Evolutionary conservation across 2,329 filamentous ascomycete species (phyloP).

Genomic region (Mariannaea sp.): DNA sequence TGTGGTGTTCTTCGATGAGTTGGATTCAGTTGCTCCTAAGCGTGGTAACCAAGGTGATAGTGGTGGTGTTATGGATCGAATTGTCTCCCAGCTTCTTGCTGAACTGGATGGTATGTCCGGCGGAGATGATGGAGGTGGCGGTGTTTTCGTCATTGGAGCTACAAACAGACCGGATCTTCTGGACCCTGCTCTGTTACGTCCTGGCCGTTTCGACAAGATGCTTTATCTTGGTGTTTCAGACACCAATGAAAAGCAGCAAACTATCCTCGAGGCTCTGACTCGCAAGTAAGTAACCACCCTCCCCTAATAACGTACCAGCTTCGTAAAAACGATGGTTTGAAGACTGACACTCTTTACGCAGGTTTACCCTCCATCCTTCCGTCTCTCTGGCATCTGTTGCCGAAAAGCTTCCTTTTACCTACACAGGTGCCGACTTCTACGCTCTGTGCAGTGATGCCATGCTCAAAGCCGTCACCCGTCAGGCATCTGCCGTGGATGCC

Average conservation of each 20-base stretch:
- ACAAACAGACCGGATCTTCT: constrained; percentile 94
- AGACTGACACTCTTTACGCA: constrained; percentile 44
- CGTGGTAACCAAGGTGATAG: constrained; percentile 96
- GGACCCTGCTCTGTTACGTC: constrained; percentile 85
- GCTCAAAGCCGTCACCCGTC: constrained; percentile 96
- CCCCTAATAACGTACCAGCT: background rate
- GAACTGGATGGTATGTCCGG: constrained; percentile 98
- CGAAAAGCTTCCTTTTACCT: constrained; percentile 84
- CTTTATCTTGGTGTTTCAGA: constrained; percentile 95
- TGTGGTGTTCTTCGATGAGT: constrained; percentile 91
- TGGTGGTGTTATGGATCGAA: constrained; percentile 97
- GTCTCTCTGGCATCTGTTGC: constrained; percentile 78
- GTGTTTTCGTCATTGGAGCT: constrained; percentile 95
- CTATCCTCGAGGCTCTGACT: constrained; percentile 90
- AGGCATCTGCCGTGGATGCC: constrained; percentile 80
- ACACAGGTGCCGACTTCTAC: constrained; percentile 97
- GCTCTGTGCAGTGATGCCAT: constrained; percentile 97
- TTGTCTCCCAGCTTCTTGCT: constrained; percentile 91
- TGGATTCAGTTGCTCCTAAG: constrained; percentile 94
- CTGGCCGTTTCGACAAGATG: constrained; percentile 97
- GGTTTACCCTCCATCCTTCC: constrained; percentile 81
- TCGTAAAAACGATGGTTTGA: background rate
- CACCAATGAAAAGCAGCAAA: constrained; percentile 94
- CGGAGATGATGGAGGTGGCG: constrained; percentile 80
- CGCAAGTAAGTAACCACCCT: constrained; percentile 70